Base-by-base conservation (phyloP, 2,329 filamentous ascomycete genomes). In the Mollisiaceae sp. region DNA sequence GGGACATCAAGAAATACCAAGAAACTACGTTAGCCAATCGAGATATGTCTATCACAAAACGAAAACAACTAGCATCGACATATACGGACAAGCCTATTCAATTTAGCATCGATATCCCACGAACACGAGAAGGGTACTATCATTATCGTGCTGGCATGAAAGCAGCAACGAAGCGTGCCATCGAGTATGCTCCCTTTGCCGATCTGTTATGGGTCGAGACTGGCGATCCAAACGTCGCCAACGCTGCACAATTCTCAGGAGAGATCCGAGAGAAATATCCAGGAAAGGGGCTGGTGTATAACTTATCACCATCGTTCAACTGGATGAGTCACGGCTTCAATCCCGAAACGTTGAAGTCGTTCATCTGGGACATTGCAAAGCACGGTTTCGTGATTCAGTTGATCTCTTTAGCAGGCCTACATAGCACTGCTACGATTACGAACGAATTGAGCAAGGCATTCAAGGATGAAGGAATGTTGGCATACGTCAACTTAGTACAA, bases 151-250 rank as follows among this genome's bases (percentile, higher is more conserved):
- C 91, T 15, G 94, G 93, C 71, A 90, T 97, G 82, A 80, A 83
- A 8, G 92, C 94, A 0, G 94, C 95, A 0, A 97, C 93, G 43
- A 98, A 98, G 83, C 91, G 95, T 63, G 94, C 94, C 1, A 89
- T 97, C 67, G 92, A 91, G 58, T 98, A 97, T 74, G 93, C 89
- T 0, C 94, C 94, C 0, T 97, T 92, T 76, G 93, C 95, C 1
- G 95, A 99, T 78, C 89, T 99, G 20, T 85, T 98, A 14, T 99
- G 95, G 95, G 92, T 98, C 57, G 95, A 99, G 82, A 98, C 95
- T 0, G 94, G 92, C 58, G 91, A 95, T 71, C 94, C 95, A 24
- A 90, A 88, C 71, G 92, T 98, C 12, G 79, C 86, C 59, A 91
- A 96, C 39, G 93, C 92, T 0, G 82, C 85, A 3, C 83, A 85